These are phyloP conservation scores for Pythium plurisporium DNA, from an alignment of 352 stramenopile species.

Conservation along the genomic window DNA sequence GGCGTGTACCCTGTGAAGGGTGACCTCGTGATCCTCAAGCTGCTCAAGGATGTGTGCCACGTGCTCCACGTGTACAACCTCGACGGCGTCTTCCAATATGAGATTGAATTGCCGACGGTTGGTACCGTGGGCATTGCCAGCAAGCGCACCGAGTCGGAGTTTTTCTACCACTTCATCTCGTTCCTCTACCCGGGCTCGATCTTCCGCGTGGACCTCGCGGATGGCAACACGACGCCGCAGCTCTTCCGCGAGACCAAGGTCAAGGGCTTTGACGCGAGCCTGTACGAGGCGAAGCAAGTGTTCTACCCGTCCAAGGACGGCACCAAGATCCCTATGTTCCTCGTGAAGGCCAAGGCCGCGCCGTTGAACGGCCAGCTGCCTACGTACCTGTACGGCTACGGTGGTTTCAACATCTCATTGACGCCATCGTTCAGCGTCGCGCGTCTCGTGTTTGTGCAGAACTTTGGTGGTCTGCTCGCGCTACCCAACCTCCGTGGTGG, in stretches of 20 bases:
- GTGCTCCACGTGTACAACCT: constrained; percentile 79
- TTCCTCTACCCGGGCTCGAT: constrained; percentile 82
- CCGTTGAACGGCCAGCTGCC: constrained; percentile 80
- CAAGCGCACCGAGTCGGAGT: constrained; percentile 68
- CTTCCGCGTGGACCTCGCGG: constrained; percentile 61
- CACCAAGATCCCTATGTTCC: constrained; percentile 95
- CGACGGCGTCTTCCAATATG: constrained; percentile 64
- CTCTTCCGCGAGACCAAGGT: constrained; percentile 81
- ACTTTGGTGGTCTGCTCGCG: constrained; percentile 90
- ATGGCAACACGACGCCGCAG: constrained; percentile 26
- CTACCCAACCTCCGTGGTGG: constrained; percentile 93
- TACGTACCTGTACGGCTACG: constrained; percentile 93
- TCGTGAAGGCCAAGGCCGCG: constrained; percentile 83
- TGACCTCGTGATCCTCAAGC: constrained; percentile 67
- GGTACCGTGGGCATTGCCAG: constrained; percentile 64
- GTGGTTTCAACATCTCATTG: constrained; percentile 95
- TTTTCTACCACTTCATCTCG: constrained; percentile 90
- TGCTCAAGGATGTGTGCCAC: constrained; percentile 80
- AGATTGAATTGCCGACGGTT: constrained; percentile 63
- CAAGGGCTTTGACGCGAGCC: constrained; percentile 70
- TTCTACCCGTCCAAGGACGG: constrained; percentile 92
- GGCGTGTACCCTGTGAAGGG: constrained; percentile 56
- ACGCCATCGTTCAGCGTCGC: constrained; percentile 87
- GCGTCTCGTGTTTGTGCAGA: constrained; percentile 86
- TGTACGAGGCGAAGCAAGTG: constrained; percentile 79